Conservation (phyloP, 495 filamentous ascomycete genomes). For the Penicillium paxilli region DNA sequence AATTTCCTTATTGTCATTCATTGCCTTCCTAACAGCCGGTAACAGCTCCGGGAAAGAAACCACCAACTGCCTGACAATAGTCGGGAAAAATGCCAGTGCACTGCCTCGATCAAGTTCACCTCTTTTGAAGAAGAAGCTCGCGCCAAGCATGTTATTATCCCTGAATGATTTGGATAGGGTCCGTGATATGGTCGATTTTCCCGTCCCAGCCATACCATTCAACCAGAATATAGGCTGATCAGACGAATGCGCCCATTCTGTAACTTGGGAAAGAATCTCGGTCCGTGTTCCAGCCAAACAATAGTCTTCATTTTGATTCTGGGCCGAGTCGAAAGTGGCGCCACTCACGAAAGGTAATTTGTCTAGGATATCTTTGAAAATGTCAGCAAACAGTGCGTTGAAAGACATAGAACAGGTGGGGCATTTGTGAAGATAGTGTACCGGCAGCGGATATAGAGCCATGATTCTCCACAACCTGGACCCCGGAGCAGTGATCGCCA, state of each 20-base stretch:
- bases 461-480: too few species aligned
- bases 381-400: too few species aligned
- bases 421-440: too few species aligned
- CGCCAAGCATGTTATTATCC: too few species aligned
- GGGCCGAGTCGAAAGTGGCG: constrained; percentile 22
- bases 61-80: constrained; percentile 43
- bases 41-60: constrained; percentile 20
- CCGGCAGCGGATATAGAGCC: too few species aligned
- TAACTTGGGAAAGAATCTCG: constrained; percentile 26
- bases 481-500: too few species aligned
- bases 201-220: constrained; percentile 41
- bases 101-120: constrained; percentile 40
- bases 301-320: constrained; percentile 16
- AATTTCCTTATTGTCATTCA: constrained; percentile 34
- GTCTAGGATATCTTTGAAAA: neutral
- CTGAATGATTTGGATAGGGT: too few species aligned
- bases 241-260: constrained; percentile 22
- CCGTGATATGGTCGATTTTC: too few species aligned
- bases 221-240: constrained; percentile 37
- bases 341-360: neutral
- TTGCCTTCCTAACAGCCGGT: constrained; percentile 29
- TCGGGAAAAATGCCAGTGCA: constrained; percentile 41
- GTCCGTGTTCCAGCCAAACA: constrained; percentile 32
- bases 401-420: too few species aligned
- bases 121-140: too few species aligned